Base-by-base conservation (phyloP, 495 filamentous ascomycete genomes). In the Penicillium bialowiezense region DNA sequence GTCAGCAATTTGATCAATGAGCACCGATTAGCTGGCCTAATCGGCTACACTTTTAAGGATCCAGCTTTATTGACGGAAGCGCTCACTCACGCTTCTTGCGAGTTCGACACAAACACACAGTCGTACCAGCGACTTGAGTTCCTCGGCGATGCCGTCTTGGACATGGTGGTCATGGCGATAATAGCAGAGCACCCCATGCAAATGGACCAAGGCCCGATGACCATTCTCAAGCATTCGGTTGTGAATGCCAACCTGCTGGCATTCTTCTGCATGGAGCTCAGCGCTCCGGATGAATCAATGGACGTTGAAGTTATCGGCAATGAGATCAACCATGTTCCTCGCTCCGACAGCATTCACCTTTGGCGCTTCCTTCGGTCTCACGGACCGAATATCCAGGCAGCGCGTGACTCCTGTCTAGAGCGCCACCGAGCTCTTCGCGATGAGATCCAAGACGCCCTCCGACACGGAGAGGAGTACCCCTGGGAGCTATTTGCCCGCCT, bases 101-200 rank as follows among this genome's bases (percentile, higher is more conserved):
- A 67, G 29, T 64, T 70, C 34, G 71, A 80, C 44, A 58, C 64
- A n/a, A 61, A 64, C 7, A 68, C 69, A 1, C 72, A 80, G 28
- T 91, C 86, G 6, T 89, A 95, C 62, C 87, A 97, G 54, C 84
- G 91, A 0, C 77, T 97, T 12, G 93, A 98, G 62, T 97, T 90
- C 64, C 75, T 97, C 1, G 93, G 93, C 7, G 93, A 98, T 58
- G 78, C 90, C 0, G 70, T 96, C 9, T 80, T 98, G 0, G 93
- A 98, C 61, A 82, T 80, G 62, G 63, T 96, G 41, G 73, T 97
- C 38, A 77, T 86, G 7, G 69, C 66, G 2, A 64, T 63, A 1
- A 68, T 90, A 7, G 81, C 71, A 51, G 56, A 68, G 0, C 65
- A 71, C 29, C 59, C 69, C 2, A 53, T 56, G 7, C 58, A 75